phyloP scores from a whole-genome alignment of 768 basidiomycete genomes.

The Podaxis sp. region DNA sequence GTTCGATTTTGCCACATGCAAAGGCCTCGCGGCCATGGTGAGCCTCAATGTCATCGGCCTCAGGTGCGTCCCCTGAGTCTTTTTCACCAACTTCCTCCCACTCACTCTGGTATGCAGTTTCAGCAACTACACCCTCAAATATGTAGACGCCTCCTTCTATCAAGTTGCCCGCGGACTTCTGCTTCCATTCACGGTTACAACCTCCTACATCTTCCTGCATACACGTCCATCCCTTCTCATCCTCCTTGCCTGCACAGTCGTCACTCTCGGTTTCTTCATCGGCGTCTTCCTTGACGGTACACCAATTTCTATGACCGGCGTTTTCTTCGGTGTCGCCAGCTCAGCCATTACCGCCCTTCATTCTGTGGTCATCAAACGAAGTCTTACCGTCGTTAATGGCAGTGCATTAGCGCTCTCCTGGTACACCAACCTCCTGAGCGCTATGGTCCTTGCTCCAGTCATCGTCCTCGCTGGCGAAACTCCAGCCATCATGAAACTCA shows the following conservation, averaged over 20 bases:
- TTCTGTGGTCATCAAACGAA: constrained; percentile 91
- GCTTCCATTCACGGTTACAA: constrained; percentile 87
- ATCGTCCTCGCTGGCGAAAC: constrained; percentile 75
- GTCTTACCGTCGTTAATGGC: constrained; percentile 72
- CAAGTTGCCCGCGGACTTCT: constrained; percentile 94
- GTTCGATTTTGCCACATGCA: constrained; percentile 60
- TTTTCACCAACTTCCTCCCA: neutral
- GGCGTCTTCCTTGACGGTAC: constrained; percentile 80
- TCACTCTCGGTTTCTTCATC: constrained; percentile 90
- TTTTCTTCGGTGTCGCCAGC: constrained; percentile 78
- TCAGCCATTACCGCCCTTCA: constrained; percentile 87
- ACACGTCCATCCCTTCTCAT: constrained; percentile 74
- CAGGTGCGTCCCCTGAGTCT: constrained; percentile 42
- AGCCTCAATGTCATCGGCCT: constrained; percentile 77
- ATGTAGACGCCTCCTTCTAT: constrained; percentile 93
- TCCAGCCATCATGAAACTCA: constrained; percentile 53
- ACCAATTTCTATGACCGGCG: constrained; percentile 53
- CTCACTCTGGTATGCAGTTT: constrained; percentile 40
- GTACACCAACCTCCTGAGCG: constrained; percentile 86
- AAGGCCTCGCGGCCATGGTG: constrained; percentile 73
- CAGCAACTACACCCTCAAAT: constrained; percentile 89
- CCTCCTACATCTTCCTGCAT: constrained; percentile 77
- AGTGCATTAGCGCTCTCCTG: constrained; percentile 84
- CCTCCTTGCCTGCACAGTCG: constrained; percentile 69
- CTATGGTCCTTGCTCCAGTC: constrained; percentile 67